Evolutionary conservation across 192 early-diverging fungal genomes (phyloP).

Genomic region (Chytriomyces sp.): DNA sequence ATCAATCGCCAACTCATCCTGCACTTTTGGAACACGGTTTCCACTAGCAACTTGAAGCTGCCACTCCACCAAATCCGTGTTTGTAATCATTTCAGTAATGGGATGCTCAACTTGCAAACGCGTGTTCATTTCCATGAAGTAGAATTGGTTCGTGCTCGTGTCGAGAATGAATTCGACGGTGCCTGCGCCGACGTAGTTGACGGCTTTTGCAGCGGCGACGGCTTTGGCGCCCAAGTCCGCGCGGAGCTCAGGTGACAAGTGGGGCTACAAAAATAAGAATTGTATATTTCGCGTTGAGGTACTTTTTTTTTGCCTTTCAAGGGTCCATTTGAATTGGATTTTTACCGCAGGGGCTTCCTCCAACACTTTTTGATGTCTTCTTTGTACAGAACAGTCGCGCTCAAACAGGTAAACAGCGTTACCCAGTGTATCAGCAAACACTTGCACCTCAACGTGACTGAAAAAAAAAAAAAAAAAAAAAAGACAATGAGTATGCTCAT

Average conservation of each 20-base stretch:
- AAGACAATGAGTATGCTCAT: neutral
- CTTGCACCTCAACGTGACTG: slow-evolving; percentile 92
- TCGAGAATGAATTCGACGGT: slow-evolving; percentile 98
- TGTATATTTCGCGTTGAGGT: neutral
- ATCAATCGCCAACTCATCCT: slow-evolving; percentile 71
- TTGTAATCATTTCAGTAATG: slow-evolving; percentile 94
- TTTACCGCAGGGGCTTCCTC: slow-evolving; percentile 90
- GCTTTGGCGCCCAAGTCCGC: slow-evolving; percentile 81
- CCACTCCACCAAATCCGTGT: slow-evolving; percentile 93
- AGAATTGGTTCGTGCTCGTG: slow-evolving; percentile 82
- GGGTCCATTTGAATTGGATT: slow-evolving; percentile 14
- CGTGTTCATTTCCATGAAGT: slow-evolving; percentile 99
- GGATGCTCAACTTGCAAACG: slow-evolving; percentile 96
- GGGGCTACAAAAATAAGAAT: slow-evolving; percentile 53
- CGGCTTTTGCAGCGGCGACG: slow-evolving; percentile 90
- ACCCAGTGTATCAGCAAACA: slow-evolving; percentile 88
- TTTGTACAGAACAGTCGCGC: slow-evolving; percentile 93
- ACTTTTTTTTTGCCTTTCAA: slow-evolving; percentile 39
- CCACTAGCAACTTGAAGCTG: slow-evolving; percentile 94
- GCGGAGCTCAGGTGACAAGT: slow-evolving; percentile 74
- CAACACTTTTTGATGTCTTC: slow-evolving; percentile 94
- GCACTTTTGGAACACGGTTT: slow-evolving; percentile 76
- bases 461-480: neutral
- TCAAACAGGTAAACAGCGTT: slow-evolving; percentile 94
- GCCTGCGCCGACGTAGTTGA: slow-evolving; percentile 91